Percentiles rank a stretch among this genome's conserved stretches.
Evolutionary conservation across 2,329 filamentous ascomycete species (phyloP).

Genomic region (Ascochyta fabae): DNA sequence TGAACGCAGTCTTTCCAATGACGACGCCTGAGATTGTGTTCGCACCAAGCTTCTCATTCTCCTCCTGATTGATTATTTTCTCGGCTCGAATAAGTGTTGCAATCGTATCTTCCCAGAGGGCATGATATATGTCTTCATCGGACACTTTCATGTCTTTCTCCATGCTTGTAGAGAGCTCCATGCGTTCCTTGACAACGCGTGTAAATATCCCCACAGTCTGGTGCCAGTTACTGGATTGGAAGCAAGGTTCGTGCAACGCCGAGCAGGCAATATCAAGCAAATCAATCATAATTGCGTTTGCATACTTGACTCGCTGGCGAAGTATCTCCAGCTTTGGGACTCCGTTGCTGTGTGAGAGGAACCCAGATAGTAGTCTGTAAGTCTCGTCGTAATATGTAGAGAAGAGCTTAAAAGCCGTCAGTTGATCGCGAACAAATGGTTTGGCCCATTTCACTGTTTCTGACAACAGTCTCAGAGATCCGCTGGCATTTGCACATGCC

Average conservation of each 20-base stretch:
- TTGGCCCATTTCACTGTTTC: conserved; percentile 46
- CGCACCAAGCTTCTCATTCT: conserved; percentile 18
- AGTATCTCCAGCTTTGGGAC: conserved; percentile 9
- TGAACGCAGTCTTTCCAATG: conserved; percentile 6
- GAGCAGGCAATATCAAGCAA: conserved; percentile 40
- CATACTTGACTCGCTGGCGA: conserved; percentile 25
- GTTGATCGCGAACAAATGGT: conserved; percentile 46
- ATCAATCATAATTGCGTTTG: conserved; percentile 36
- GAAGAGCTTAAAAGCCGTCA: conserved; percentile 37
- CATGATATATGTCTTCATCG: conserved; percentile 23
- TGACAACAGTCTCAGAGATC: conserved; percentile 38
- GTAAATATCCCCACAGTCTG: conserved; percentile 31
- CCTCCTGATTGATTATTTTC: conserved; percentile 24
- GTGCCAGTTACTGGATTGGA: conserved; percentile 34
- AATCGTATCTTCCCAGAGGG: conserved; percentile 33
- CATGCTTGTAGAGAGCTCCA: conserved; percentile 14
- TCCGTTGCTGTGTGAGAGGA: conserved; percentile 3
- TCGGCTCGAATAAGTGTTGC: conserved; percentile 29
- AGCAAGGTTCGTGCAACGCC: conserved; percentile 44
- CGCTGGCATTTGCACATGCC: conserved; percentile 42
- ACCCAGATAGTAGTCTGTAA: conserved; percentile 33
- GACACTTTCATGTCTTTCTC: conserved; percentile 15
- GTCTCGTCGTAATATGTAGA: conserved; percentile 26
- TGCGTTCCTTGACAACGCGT: conserved; percentile 22
- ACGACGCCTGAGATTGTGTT: conserved; percentile 23